phyloP scores from a whole-genome alignment of 2,329 filamentous ascomycete genomes.

The Paracorniculantispora psalliotae region DNA sequence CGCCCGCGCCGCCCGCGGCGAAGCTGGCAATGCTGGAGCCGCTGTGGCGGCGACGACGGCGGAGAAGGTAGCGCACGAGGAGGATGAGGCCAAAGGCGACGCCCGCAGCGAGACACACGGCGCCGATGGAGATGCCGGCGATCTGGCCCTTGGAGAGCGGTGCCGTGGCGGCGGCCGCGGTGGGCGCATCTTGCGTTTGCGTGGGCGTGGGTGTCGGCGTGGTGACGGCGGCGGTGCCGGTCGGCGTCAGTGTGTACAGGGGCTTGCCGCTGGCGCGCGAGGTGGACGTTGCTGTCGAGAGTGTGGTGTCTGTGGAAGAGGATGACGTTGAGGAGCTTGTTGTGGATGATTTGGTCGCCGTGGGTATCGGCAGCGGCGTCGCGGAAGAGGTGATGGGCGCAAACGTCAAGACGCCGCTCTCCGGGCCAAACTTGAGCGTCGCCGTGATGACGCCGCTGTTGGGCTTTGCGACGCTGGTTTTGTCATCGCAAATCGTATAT shows the following conservation, averaged over 20 bases:
- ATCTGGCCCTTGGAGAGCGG: conserved; percentile 41
- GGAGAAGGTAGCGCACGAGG: conserved; percentile 32
- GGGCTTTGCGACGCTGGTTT: conserved; percentile 46
- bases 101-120: conserved; percentile 40
- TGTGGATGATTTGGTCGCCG: neutral
- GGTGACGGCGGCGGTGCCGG: too few species aligned
- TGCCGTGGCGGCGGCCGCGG: conserved; percentile 11
- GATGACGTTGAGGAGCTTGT: conserved; percentile 6
- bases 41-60: conserved; percentile 35
- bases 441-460: conserved; percentile 56
- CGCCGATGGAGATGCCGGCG: conserved; percentile 54
- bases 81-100: conserved; percentile 46
- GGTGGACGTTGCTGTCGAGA: neutral
- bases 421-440: conserved; percentile 40
- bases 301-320: neutral
- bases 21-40: conserved; percentile 35
- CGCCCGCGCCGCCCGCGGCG: conserved; percentile 13
- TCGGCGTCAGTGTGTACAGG: neutral
- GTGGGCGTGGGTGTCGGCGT: conserved; percentile 16
- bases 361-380: neutral
- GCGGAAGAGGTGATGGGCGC: conserved; percentile 17
- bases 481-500: conserved; percentile 53
- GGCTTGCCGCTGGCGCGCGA: neutral
- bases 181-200: conserved; percentile 11
- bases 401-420: conserved; percentile 26